These are phyloP conservation scores for Vanilla planifolia DNA, from an alignment of 106 monocot species.

Conservation along the genomic window DNA sequence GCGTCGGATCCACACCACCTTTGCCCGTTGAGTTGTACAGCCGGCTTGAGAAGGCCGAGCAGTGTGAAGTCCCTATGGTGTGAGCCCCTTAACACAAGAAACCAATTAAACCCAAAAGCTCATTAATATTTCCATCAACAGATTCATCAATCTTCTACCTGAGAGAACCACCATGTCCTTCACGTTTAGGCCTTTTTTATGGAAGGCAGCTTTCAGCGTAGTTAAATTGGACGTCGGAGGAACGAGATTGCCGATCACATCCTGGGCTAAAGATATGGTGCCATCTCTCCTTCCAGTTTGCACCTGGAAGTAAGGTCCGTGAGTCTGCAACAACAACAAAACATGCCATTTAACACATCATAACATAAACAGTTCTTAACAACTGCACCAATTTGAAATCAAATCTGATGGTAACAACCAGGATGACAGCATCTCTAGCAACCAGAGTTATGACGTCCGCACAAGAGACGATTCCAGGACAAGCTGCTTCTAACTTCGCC, in stretches of 20 bases:
- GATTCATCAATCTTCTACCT: no score
- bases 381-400: not conserved
- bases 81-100: constrained; percentile 31
- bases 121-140: no score
- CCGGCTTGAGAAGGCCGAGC: constrained; percentile 23
- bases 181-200: constrained; percentile 6
- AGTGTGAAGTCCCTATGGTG: constrained; percentile 38
- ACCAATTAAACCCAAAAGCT: no score
- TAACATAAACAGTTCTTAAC: not conserved
- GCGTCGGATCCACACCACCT: constrained; percentile 27
- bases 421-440: constrained; percentile 8
- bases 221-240: constrained; percentile 7
- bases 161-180: constrained; percentile 13
- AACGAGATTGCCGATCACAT: not conserved
- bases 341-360: not conserved
- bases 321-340: not conserved
- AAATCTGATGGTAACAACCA: constrained; percentile 1
- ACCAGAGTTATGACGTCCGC: constrained; percentile 13
- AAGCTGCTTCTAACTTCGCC: constrained; percentile 39
- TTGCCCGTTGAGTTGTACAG: constrained; percentile 50
- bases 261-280: not conserved
- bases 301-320: constrained; percentile 7
- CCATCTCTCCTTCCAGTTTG: constrained; percentile 20
- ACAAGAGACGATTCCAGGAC: constrained; percentile 40
- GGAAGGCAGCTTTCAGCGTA: constrained; percentile 4